Base-by-base conservation (phyloP, 2,329 filamentous ascomycete species). In the Cercospora janseana region DNA sequence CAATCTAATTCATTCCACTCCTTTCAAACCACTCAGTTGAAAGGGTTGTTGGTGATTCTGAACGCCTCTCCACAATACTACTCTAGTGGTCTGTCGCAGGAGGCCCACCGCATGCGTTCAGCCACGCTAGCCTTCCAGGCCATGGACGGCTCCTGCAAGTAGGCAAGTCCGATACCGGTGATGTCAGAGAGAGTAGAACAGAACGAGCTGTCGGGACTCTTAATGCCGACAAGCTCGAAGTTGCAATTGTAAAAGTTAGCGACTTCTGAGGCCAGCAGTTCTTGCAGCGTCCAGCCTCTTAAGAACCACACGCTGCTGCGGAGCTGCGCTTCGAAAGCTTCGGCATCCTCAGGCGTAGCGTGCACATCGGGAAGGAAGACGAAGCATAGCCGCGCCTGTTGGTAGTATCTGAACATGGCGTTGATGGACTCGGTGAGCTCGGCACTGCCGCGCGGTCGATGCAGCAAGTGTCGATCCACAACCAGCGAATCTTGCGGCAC, bases 391-490 rank as follows among this genome's bases (percentile, higher is more conserved):
- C 38, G 16, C 1, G 52, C 29, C 6, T 34, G 16, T 35, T 37
- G 29, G 24, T 55, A 52, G 27, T 38, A 55, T 4, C 15, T 24
- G 24, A 41, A 51, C 48, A 55, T 55, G 5, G 55, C 74, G 15
- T 77, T 78, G 3, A 66, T 65, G 72, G 80, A 60, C 58, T 70
- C 66, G 45, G 71, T 69, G 15, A 63, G 55, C 55, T 73, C 73
- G 59, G 65, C 57, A 72, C 75, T 49, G 75, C 73, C 49, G 70
- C 31, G 27, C 37, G 54, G 51, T 56, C 44, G 32, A 56, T 51
- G 24, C 54, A 56, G 7, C 32, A 43, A 6, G 54, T 56, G 34
- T 56, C 54, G 13, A 56, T 43, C 54, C 54, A 57, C 13, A 47
- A 15, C 37, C 51, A 59, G 9, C 45, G n/a, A 3, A 43, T 24